Percentiles rank a stretch among this genome's conserved stretches.
Evolutionary conservation across 768 basidiomycete genomes (phyloP).

Genomic region (Clitopilus hobsonii): DNA sequence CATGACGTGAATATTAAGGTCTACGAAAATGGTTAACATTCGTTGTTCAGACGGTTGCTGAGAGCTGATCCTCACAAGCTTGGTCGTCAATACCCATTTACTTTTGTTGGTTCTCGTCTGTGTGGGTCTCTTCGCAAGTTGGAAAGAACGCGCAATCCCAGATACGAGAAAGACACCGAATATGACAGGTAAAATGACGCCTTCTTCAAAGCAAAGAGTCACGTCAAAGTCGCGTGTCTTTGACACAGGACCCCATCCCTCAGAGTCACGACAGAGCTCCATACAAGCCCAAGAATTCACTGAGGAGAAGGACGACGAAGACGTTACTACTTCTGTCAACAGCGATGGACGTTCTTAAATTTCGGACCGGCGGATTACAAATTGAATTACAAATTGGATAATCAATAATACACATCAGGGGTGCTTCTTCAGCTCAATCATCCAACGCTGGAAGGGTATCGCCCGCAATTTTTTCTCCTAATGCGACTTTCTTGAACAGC

Average conservation of each 20-base stretch:
- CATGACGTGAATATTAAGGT: conserved; percentile 42
- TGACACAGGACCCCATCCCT: conserved; percentile 68
- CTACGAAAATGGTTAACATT: conserved; percentile 25
- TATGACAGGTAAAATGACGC: conserved; percentile 51
- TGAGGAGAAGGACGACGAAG: conserved; percentile 3
- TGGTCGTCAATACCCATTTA: conserved; percentile 46
- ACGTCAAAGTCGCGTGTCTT: conserved; percentile 61
- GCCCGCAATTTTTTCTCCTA: conserved; percentile 56
- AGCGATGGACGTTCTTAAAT: background rate
- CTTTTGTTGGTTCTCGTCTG: conserved; percentile 42
- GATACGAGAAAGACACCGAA: conserved; percentile 41
- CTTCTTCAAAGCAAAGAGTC: conserved; percentile 81
- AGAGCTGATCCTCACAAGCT: conserved; percentile 52
- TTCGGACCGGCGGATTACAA: background rate
- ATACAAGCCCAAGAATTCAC: conserved; percentile 16
- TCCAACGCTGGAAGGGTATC: conserved; percentile 68
- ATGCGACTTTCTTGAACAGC: conserved; percentile 70
- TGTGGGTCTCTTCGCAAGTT: conserved; percentile 17
- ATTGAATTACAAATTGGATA: conserved; percentile 3
- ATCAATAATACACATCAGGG: background rate
- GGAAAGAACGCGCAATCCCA: conserved; percentile 31
- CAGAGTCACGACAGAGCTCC: conserved; percentile 46
- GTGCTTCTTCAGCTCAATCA: conserved; percentile 29
- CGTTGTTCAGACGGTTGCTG: background rate
- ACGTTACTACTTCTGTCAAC: background rate